These are phyloP conservation scores for Cercospora sesami DNA, from an alignment of 2,329 filamentous ascomycete species.

Conservation along the genomic window DNA sequence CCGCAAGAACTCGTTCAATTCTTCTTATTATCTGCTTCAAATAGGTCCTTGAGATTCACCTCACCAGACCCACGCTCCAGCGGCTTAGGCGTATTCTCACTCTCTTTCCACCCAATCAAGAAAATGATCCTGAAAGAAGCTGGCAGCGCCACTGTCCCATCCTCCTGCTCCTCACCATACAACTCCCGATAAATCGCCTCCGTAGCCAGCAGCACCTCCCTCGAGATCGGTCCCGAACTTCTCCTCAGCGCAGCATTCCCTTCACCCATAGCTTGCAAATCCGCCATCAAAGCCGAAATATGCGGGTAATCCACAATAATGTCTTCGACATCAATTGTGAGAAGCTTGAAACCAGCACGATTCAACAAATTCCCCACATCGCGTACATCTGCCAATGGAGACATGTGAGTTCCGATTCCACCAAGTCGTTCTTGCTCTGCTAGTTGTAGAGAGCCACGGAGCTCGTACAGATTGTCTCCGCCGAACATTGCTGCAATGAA, in stretches of 20 bases:
- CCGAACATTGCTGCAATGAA: constrained; percentile 97
- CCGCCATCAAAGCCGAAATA: constrained; percentile 85
- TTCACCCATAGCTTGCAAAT: constrained; percentile 96
- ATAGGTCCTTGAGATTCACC: constrained; percentile 82
- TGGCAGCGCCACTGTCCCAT: constrained; percentile 63
- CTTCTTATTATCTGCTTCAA: constrained; percentile 48
- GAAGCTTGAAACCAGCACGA: constrained; percentile 86
- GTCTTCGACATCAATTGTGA: constrained; percentile 96
- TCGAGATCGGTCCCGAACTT: constrained; percentile 71
- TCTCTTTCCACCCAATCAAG: constrained; percentile 98
- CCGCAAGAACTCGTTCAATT: neutral
- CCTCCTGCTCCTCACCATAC: constrained; percentile 71
- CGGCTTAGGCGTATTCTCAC: constrained; percentile 74
- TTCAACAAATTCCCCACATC: constrained; percentile 87
- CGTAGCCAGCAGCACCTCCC: constrained; percentile 82
- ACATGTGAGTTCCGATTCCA: constrained; percentile 88
- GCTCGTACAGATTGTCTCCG: constrained; percentile 88
- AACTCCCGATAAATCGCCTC: constrained; percentile 86
- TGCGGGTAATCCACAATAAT: constrained; percentile 94
- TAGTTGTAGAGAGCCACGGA: constrained; percentile 88
- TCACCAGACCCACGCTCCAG: constrained; percentile 80
- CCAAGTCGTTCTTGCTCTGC: constrained; percentile 87
- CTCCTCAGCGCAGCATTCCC: constrained; percentile 84
- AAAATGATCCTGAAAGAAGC: constrained; percentile 95
- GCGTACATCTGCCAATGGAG: constrained; percentile 84